Percentiles rank a stretch among this genome's conserved stretches.
Conservation (phyloP, 2,329 filamentous ascomycete genomes). For the Aspergillus carbonarius region DNA sequence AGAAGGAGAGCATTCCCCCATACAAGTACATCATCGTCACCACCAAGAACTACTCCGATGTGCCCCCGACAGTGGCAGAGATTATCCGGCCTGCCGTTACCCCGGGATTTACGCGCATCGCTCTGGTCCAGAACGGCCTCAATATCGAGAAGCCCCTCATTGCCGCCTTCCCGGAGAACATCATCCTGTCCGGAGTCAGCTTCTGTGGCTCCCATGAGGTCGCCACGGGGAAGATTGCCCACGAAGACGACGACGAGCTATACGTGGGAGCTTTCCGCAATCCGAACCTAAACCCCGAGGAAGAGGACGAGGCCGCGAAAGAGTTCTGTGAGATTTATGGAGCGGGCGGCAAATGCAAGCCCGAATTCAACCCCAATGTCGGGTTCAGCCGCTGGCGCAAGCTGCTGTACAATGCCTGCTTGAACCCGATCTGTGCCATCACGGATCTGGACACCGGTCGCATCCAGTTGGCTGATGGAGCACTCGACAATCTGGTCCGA, state of each 20-base stretch:
- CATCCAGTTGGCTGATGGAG: constrained; percentile 46
- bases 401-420: constrained; percentile 51
- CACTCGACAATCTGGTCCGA: constrained; percentile 49
- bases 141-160: constrained; percentile 61
- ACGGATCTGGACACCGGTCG: constrained; percentile 51
- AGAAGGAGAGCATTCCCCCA: constrained; percentile 5
- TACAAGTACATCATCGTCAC: constrained; percentile 59
- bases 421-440: constrained; percentile 54
- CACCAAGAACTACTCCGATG: constrained; percentile 61
- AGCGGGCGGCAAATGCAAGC: constrained; percentile 46
- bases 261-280: constrained; percentile 52
- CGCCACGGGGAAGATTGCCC: constrained; percentile 49
- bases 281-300: constrained; percentile 5
- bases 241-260: constrained; percentile 53
- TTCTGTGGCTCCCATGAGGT: constrained; percentile 53
- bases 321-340: constrained; percentile 51
- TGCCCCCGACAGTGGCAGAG: constrained; percentile 49
- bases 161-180: constrained; percentile 51
- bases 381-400: constrained; percentile 29
- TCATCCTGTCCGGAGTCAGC: constrained; percentile 54
- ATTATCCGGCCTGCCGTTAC: constrained; percentile 56
- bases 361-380: constrained; percentile 37
- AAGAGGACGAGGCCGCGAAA: constrained; percentile 33
- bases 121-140: constrained; percentile 62
- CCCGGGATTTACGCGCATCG: constrained; percentile 51